Evolutionary conservation across 371 early-diverging fungal genomes (phyloP), one percentile per base, ranked within the genome.

Genomic region (Apophysomyces variabilis): DNA sequence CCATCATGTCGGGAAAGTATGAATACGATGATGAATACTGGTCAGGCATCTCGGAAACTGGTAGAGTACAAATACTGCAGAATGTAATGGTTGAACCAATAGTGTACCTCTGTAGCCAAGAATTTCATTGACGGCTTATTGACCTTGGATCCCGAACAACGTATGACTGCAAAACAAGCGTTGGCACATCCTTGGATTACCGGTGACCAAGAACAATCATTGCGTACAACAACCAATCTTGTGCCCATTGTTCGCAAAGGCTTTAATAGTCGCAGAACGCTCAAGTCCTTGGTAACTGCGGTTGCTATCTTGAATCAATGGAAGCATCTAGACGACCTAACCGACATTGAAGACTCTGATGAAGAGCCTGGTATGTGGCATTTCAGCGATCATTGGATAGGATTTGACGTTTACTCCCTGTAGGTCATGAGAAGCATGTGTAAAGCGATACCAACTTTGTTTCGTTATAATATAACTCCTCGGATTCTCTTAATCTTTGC

Each of bases 11-110:
- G 61, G 91, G 88, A 62, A 78, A 88, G 41, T 85, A 89, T 46
- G 88, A 89, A 50, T 94, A 87, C 66, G 89, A 92, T 63, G 90
- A 91, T 61, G 87, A 89, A 57, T 91, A 89, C 70, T 94, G 95
- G 95, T 76, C 79, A 36, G 86, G 87, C 59, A 90, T 94, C 39
- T 93, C 94, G 1, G 83, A 83, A 46, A 76, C 86, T 64, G 90
- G 88, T 84, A 77, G 37, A 46, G 32, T 16, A 38, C 11, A 13
- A 12, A 26, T 26, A 3, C 32, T 26, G 3, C 32, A 3, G 32
- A 26, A 26, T 26, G 32, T 26, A 7, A 3, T 38, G 39, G 58
- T 26, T 14, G 5, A 36, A 16, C 5, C 21, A n/a, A 35, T 37
- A 41, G 37, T 18, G 43, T 38, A 12, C 44, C 12, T 5, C 47